A percentile compares a stretch with the other conserved stretches of the same genome.
phyloP scores from a whole-genome alignment of 139 green algal genomes.

The Closterium sp. region DNA sequence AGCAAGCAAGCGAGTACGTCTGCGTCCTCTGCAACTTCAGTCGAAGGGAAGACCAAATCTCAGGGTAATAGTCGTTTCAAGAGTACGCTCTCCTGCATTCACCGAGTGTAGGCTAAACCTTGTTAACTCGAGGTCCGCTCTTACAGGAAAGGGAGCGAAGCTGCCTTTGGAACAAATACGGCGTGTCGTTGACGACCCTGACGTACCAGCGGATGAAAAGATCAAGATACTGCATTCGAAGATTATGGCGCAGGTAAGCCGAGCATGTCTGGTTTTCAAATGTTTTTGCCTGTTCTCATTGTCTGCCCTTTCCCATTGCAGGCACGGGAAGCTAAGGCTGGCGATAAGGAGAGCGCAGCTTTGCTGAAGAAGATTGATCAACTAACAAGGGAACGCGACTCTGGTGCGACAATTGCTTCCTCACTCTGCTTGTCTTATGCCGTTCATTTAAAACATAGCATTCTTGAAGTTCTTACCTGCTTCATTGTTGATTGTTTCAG shows the following conservation, averaged over 20 bases:
- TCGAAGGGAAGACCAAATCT: not conserved
- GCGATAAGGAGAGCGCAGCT: not conserved
- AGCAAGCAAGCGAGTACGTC: not conserved
- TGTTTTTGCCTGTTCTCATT: not conserved
- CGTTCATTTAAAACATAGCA: not conserved
- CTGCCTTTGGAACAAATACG: not conserved
- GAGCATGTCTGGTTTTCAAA: not conserved
- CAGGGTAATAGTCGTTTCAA: not conserved
- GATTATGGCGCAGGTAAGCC: not conserved
- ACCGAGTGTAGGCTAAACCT: not conserved
- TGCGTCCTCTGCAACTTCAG: not conserved
- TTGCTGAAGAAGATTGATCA: not conserved
- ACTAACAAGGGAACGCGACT: not conserved
- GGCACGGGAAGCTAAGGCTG: not conserved
- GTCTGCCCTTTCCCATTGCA: not conserved
- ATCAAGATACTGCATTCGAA: not conserved
- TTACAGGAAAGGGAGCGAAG: not conserved
- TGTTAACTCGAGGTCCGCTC: not conserved
- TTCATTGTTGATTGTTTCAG: not conserved
- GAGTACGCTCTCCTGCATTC: not conserved
- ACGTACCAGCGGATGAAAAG: not conserved
- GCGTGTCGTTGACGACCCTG: not conserved
- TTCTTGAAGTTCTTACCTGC: not conserved
- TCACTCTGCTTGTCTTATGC: not conserved
- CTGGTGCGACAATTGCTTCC: not conserved